These are phyloP conservation scores for Wickerhamiella galacta DNA, from an alignment of 805 yeast species.

Conservation along the genomic window DNA sequence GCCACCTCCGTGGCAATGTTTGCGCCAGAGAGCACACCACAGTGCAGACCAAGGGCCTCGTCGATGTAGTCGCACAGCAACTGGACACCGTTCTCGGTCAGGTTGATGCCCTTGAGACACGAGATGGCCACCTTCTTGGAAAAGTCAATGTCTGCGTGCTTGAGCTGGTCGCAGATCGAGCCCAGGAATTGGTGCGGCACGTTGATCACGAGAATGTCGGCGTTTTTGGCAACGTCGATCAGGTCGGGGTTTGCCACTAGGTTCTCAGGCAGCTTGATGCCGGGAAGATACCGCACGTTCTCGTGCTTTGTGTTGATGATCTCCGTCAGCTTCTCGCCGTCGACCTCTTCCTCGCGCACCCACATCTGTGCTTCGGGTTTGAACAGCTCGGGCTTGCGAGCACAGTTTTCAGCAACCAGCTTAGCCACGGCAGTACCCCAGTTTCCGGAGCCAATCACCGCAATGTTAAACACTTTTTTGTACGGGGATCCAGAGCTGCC, in stretches of 20 bases:
- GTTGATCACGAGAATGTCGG: conserved; percentile 82
- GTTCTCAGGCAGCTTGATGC: conserved; percentile 69
- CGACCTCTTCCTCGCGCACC: conserved; percentile 73
- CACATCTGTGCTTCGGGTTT: conserved; percentile 75
- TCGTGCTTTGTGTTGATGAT: conserved; percentile 83
- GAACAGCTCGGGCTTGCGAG: conserved; percentile 55
- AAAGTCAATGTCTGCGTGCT: conserved; percentile 58
- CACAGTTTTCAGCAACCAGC: conserved; percentile 77
- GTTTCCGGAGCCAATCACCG: conserved; percentile 91
- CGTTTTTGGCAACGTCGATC: conserved; percentile 54
- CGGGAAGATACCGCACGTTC: conserved; percentile 90
- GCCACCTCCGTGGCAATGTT: conserved; percentile 97
- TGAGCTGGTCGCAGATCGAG: conserved; percentile 54
- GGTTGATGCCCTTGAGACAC: conserved; percentile 90
- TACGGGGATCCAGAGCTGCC: conserved; percentile 7
- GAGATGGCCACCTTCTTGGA: conserved; percentile 74
- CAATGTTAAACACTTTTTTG: conserved; percentile 30
- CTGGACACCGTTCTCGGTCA: conserved; percentile 69
- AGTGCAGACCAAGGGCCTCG: conserved; percentile 65
- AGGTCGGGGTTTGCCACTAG: conserved; percentile 77
- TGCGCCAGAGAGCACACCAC: conserved; percentile 96
- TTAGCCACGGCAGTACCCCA: conserved; percentile 98
- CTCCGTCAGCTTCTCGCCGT: conserved; percentile 71
- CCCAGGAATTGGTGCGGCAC: conserved; percentile 93
- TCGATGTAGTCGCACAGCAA: conserved; percentile 65